phyloP scores from a whole-genome alignment of 805 yeast species.

The Kodamaea neixiangensis region DNA sequence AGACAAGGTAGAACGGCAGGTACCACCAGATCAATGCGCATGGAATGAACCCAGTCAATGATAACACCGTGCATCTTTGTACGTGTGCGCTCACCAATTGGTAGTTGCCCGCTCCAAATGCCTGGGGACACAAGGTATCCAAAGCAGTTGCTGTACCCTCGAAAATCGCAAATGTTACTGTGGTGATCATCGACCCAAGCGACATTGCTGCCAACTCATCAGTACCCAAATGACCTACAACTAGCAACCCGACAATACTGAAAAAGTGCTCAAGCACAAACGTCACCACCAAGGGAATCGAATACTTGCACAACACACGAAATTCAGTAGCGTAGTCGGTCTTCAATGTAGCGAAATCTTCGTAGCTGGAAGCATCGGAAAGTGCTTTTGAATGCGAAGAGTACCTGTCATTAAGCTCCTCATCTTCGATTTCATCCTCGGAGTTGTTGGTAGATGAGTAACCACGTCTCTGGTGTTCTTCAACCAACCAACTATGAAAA shows the following conservation, averaged over 20 bases:
- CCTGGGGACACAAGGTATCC: conserved; percentile 48
- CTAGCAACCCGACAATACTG: conserved; percentile 43
- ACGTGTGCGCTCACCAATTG: conserved; percentile 39
- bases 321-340: conserved; percentile 31
- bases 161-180: conserved; percentile 45
- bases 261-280: conserved; percentile 46
- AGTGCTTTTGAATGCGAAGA: not conserved
- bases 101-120: conserved; percentile 45
- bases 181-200: conserved; percentile 45
- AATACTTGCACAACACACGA: conserved; percentile 30
- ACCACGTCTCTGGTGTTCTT: conserved; percentile 40
- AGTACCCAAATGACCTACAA: conserved; percentile 48
- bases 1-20: conserved; percentile 27
- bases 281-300: conserved; percentile 43
- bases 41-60: conserved; percentile 37
- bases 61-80: conserved; percentile 39
- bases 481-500: conserved; percentile 45
- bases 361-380: conserved; percentile 12
- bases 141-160: conserved; percentile 50
- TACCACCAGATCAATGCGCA: conserved; percentile 45
- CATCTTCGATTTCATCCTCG: conserved; percentile 2
- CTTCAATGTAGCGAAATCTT: conserved; percentile 34
- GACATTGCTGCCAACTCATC: conserved; percentile 49
- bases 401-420: conserved; percentile 1
- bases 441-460: conserved; percentile 23